Conservation (phyloP, 768 basidiomycete genomes). For the Leccinum variicolor region DNA sequence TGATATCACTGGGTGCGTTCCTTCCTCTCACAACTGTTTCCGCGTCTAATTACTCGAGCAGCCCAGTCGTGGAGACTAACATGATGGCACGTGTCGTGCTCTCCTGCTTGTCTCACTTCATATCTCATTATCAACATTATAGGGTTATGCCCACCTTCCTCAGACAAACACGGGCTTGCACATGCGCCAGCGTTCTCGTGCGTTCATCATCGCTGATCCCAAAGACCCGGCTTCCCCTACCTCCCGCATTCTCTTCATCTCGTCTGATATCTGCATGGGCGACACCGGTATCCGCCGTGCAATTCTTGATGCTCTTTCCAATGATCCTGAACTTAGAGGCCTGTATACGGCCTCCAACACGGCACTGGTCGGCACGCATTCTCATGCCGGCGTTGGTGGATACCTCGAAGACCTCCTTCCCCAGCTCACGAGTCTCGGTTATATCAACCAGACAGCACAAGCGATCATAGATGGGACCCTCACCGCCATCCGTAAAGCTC, state of each 20-base stretch:
- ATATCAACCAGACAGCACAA: constrained; percentile 66
- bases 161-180: constrained; percentile 76
- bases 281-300: constrained; percentile 72
- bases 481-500: constrained; percentile 64
- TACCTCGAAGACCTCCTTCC: constrained; percentile 78
- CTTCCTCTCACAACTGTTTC: background rate
- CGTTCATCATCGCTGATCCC: constrained; percentile 64
- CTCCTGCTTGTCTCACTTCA: background rate
- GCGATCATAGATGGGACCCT: constrained; percentile 73
- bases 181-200: constrained; percentile 75
- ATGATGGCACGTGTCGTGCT: constrained; percentile 56
- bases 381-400: constrained; percentile 75
- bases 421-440: constrained; percentile 71
- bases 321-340: constrained; percentile 48
- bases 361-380: constrained; percentile 72
- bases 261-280: constrained; percentile 83
- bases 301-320: constrained; percentile 55
- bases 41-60: constrained; percentile 20
- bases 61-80: constrained; percentile 78
- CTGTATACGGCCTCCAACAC: constrained; percentile 70
- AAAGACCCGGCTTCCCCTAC: constrained; percentile 33
- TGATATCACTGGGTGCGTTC: constrained; percentile 68
- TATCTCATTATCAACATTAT: background rate
- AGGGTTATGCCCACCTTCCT: constrained; percentile 65
- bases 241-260: constrained; percentile 71